phyloP scores from a whole-genome alignment of 257 asterid species.

The Przewalskia tangutica region DNA sequence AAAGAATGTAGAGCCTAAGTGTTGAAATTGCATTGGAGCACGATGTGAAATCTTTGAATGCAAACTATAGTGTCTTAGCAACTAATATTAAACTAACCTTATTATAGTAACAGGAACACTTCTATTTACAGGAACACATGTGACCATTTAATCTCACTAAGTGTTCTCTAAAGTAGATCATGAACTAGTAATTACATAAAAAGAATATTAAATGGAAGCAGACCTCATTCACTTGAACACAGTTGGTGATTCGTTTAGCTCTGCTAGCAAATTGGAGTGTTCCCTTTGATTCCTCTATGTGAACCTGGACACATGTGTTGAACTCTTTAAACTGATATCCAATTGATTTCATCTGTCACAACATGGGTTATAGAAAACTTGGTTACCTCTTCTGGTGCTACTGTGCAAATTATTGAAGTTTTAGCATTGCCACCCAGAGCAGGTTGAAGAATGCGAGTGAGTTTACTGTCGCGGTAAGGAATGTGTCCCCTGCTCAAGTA shows the following conservation, averaged over 20 bases:
- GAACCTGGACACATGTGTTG: constrained; percentile 35
- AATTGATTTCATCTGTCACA: not conserved
- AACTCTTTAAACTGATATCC: not conserved
- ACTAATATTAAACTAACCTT: not conserved
- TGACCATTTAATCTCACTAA: not conserved
- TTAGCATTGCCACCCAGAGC: constrained; percentile 99
- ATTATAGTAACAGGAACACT: not conserved
- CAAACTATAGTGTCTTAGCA: not conserved
- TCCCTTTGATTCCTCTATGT: constrained; percentile 89
- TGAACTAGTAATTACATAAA: not conserved
- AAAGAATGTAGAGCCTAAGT: not conserved
- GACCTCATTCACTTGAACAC: constrained; percentile 99
- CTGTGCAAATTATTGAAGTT: constrained; percentile 91
- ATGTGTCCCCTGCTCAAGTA: constrained; percentile 68
- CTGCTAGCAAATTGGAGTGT: constrained; percentile 98
- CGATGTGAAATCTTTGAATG: not conserved
- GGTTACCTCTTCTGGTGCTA: constrained; percentile 94
- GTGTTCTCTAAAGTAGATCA: not conserved
- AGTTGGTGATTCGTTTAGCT: constrained; percentile 92
- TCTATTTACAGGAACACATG: not conserved
- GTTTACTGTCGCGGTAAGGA: constrained; percentile 98
- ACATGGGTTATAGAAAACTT: not conserved
- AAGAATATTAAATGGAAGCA: not conserved
- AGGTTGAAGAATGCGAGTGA: constrained; percentile 97
- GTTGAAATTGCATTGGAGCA: not conserved